Percentiles rank a stretch among this genome's conserved stretches.
phyloP scores from a whole-genome alignment of 257 asterid species.

The Lantana camara region DNA sequence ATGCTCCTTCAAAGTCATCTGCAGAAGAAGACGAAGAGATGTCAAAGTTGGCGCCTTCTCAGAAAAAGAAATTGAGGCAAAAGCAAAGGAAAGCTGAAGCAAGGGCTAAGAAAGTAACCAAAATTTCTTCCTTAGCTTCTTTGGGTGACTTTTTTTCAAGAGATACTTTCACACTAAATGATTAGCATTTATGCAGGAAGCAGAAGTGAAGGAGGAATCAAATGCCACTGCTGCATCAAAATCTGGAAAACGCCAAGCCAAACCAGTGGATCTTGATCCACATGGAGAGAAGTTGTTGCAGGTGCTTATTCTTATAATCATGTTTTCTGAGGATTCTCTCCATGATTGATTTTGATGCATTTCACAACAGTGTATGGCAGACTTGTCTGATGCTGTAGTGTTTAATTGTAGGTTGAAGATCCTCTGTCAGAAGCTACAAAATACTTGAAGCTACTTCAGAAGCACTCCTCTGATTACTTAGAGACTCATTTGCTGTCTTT shows the following conservation, averaged over 20 bases:
- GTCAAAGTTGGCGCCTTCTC: slow-evolving; percentile 83
- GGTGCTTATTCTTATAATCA: slow-evolving; percentile 39
- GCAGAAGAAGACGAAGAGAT: slow-evolving; percentile 87
- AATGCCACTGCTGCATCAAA: slow-evolving; percentile 55
- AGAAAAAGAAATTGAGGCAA: slow-evolving; percentile 93
- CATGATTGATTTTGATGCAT: not conserved
- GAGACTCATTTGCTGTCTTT: slow-evolving; percentile 89
- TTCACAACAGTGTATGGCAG: slow-evolving; percentile 5
- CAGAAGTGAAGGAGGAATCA: slow-evolving; percentile 88
- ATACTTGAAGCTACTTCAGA: slow-evolving; percentile 92
- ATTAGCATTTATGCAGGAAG: slow-evolving; percentile 64
- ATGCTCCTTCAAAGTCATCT: slow-evolving; percentile 82
- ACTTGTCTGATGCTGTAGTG: slow-evolving; percentile 9
- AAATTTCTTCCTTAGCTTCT: slow-evolving; percentile 23
- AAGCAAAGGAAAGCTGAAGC: slow-evolving; percentile 97
- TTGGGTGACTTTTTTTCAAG: slow-evolving; percentile 16
- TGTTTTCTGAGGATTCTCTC: slow-evolving; percentile 15
- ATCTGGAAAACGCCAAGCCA: slow-evolving; percentile 82
- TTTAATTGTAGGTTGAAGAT: slow-evolving; percentile 78
- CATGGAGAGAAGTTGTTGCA: slow-evolving; percentile 83
- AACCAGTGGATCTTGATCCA: slow-evolving; percentile 93
- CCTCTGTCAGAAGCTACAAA: slow-evolving; percentile 90
- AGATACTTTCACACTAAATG: slow-evolving; percentile 16
- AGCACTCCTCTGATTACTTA: slow-evolving; percentile 77
- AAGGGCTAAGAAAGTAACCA: slow-evolving; percentile 87